phyloP scores from a whole-genome alignment of 2,329 filamentous ascomycete genomes.

The Dichotomopilus funicola region DNA sequence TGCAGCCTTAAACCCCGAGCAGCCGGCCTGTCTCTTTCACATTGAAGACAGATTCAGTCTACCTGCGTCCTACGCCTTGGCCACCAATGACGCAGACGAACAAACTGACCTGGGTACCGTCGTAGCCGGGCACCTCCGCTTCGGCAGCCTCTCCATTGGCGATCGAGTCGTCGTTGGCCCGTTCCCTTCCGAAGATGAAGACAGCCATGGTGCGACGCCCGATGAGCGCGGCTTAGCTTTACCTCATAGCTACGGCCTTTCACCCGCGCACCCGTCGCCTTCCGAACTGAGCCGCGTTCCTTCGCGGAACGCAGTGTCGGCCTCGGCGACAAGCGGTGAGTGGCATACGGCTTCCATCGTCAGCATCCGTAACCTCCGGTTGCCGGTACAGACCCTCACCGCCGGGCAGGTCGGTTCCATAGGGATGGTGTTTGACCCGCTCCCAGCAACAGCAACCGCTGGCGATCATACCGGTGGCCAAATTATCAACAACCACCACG shows the following conservation, averaged over 20 bases:
- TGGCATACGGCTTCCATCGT: conserved; percentile 78
- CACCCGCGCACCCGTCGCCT: conserved; percentile 47
- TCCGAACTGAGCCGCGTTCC: conserved; percentile 47
- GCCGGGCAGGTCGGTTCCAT: conserved; percentile 86
- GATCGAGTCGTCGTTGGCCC: conserved; percentile 76
- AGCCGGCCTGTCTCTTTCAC: conserved; percentile 67
- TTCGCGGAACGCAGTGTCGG: conserved; percentile 46
- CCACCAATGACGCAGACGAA: conserved; percentile 34
- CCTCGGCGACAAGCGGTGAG: conserved; percentile 51
- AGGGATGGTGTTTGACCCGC: conserved; percentile 59
- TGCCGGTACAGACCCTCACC: conserved; percentile 70
- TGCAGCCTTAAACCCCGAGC: conserved; percentile 49
- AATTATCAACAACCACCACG: no score
- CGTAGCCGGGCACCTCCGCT: conserved; percentile 76
- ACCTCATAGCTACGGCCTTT: conserved; percentile 42
- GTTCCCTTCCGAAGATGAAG: conserved; percentile 55
- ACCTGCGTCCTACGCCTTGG: conserved; percentile 53
- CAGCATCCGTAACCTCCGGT: conserved; percentile 79
- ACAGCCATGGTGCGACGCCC: conserved; percentile 33
- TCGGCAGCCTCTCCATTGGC: conserved; percentile 69
- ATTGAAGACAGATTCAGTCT: conserved; percentile 85
- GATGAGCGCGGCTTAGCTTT: conserved; percentile 33
- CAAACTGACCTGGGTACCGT: conserved; percentile 57
- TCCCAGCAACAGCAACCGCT: conserved; percentile 17
- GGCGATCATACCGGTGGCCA: conserved; percentile 20